Evolutionary conservation across 2,329 filamentous ascomycete genomes (phyloP).

Genomic region (Aspergillus caelatus): DNA sequence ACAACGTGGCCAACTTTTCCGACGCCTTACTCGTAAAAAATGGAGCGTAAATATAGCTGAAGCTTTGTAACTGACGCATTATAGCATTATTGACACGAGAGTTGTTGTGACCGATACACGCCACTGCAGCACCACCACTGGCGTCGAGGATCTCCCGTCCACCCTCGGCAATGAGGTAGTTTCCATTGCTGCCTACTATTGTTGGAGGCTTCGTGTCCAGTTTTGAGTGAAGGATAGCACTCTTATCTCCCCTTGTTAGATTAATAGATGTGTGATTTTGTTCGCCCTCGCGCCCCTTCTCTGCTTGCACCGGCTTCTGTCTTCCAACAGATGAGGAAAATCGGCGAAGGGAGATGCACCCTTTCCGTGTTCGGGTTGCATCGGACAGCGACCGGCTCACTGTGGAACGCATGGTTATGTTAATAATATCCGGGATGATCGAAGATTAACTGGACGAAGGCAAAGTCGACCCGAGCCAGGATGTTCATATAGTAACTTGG

Average conservation of each 20-base stretch:
- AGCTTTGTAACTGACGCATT: constrained; percentile 42
- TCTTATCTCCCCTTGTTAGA: background rate
- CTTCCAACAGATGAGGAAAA: background rate
- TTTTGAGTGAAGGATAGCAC: constrained; percentile 17
- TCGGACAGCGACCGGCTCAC: background rate
- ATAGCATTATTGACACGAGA: constrained; percentile 46
- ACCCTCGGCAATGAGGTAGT: constrained; percentile 44
- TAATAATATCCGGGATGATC: background rate
- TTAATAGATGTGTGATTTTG: background rate
- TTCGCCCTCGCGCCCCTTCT: background rate
- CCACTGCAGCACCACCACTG: constrained; percentile 51
- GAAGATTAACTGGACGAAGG: background rate
- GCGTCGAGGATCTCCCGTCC: constrained; percentile 50
- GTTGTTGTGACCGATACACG: constrained; percentile 52
- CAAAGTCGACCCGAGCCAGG: background rate
- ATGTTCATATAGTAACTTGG: background rate
- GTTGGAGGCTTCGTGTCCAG: constrained; percentile 17
- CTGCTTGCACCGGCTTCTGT: background rate
- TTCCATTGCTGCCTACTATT: constrained; percentile 37
- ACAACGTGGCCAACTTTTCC: constrained; percentile 43
- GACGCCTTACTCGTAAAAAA: constrained; percentile 47
- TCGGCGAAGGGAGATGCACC: background rate
- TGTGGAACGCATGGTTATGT: background rate
- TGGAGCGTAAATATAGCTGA: constrained; percentile 49
- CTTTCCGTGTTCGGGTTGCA: background rate